Conservation (phyloP, 495 filamentous ascomycete species). For the Neurospora sp. region DNA sequence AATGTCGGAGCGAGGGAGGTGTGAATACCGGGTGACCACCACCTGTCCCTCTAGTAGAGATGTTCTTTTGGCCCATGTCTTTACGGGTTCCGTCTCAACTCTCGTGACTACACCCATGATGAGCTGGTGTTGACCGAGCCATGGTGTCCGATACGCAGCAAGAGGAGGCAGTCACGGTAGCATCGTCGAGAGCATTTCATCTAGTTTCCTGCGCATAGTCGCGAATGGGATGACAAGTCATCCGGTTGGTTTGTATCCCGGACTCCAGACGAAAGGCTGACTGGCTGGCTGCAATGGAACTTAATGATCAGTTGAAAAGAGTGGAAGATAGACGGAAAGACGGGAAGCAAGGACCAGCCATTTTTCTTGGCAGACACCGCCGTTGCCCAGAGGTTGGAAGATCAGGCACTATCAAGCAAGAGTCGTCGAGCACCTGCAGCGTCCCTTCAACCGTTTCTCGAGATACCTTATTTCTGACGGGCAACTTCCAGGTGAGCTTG, state of each 20-base stretch:
- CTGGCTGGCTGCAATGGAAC: not conserved
- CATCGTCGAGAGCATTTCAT: not conserved
- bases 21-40: not conserved
- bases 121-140: not conserved
- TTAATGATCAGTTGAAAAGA: not conserved
- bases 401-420: not conserved
- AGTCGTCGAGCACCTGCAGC: no score
- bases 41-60: not conserved
- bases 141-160: not conserved
- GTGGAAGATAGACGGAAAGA: not conserved
- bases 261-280: not conserved
- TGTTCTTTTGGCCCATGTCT: not conserved
- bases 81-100: not conserved
- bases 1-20: not conserved
- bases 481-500: not conserved
- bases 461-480: not conserved
- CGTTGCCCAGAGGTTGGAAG: not conserved
- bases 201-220: not conserved
- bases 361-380: not conserved
- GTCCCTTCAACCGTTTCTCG: not conserved
- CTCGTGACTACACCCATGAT: not conserved
- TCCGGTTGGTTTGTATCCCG: not conserved
- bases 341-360: not conserved
- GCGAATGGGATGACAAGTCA: not conserved
- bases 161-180: not conserved